Evolutionary conservation across 2,329 filamentous ascomycete species (phyloP), one percentile per base, ranked within the genome.

Genomic region (Apiospora pterosperma): DNA sequence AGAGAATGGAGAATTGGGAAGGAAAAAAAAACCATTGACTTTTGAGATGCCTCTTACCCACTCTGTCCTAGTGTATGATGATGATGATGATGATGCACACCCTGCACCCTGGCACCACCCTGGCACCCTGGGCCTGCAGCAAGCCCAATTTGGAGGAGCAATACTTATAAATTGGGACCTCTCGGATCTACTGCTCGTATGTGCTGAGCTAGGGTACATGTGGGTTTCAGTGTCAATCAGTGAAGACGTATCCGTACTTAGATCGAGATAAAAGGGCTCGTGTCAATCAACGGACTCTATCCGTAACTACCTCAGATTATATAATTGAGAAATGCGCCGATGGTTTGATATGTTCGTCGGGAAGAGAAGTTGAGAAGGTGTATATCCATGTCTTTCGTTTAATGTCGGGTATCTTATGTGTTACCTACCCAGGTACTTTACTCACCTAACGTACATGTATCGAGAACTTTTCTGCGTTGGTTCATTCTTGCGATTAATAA

Each of bases 121-220:
- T n/a, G n/a, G n/a, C n/a, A n/a, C n/a, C n/a, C n/a, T n/a, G n/a
- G n/a, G n/a, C 48, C 48, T 55, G 48, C 48, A 55, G 48, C 48
- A 55, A 55, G 48, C 48, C 48, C 48, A 55, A 55, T 55, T 55
- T 55, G 48, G 48, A 55, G 48, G 48, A 55, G 48, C 48, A n/a
- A 55, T 55, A n/a, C n/a, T n/a, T n/a, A n/a, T n/a, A 55, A 48
- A 55, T 55, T 55, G 48, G 48, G 34, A 28, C 48, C 48, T 55
- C 48, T 34, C 48, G 48, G 25, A 55, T 55, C 48, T 55, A 55
- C 48, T 19, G 21, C n/a, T n/a, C n/a, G n/a, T n/a, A n/a, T n/a
- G n/a, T n/a, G n/a, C 48, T 19, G 48, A 55, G 48, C 48, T 55
- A 55, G 25, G 48, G 7, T 55, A 25, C 7, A 55, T 34, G 48